Base-by-base conservation (phyloP, 2,329 filamentous ascomycete species). In the Trichoderma breve region DNA sequence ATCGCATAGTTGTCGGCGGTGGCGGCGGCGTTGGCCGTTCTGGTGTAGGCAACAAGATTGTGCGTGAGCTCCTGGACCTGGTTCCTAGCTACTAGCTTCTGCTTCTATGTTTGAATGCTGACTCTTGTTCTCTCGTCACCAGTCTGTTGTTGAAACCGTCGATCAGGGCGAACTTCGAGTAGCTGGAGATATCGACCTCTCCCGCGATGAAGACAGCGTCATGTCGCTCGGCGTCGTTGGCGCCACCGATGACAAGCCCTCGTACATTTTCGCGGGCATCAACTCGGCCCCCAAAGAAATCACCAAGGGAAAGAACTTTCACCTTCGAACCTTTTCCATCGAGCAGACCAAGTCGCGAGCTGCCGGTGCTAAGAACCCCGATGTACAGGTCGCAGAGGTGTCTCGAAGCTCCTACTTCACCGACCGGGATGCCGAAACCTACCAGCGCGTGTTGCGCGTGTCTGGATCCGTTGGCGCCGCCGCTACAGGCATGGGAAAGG, bases 21-120 rank as follows among this genome's bases (percentile, higher is more conserved):
- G 95, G 95, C 73, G 95, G 95, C 75, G 95, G 95, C 65, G 90
- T 93, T 74, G 90, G 92, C 63, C 89, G 90, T 75, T 94, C 89
- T 75, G 94, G 94, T 58, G 93, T 97, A 26, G 90, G 91, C 71
- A 97, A 97, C 85, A 94, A 94, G 82, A 94, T 97, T 78, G 92
- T 92, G 83, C 79, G 90, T 84, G 39, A 34, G 43, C 18, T 60
- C 21, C 34, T 47, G 32, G 24, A 15, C 15, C 21, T 34, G n/a
- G 26, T 18, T 15, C 30, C 30, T 12, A 24, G 34, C 15, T 69
- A 26, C 36, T 15, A 11, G 32, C 32, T 14, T 12, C 15, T 4
- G 36, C 36, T 43, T 43, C 30, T 47, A 14, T 21, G 11, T 5
- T 43, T 21, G 47, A 51, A 51, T 32, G 18, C 55, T 69, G 57